phyloP scores from a whole-genome alignment of 495 filamentous ascomycete genomes.

The Annulohypoxylon nitens region DNA sequence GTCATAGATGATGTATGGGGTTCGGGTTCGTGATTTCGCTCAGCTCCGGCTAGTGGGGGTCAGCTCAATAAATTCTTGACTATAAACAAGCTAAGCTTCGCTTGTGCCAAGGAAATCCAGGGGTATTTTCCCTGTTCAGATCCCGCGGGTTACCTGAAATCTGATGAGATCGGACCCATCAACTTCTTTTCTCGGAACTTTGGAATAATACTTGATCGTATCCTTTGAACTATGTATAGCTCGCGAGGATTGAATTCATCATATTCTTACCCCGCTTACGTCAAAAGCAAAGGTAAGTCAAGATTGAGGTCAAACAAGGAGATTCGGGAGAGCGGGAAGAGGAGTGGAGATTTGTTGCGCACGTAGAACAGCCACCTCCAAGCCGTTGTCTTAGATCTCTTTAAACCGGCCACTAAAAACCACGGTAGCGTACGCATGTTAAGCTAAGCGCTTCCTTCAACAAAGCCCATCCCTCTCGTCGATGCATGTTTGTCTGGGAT shows the following conservation, averaged over 20 bases:
- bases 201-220: slow-evolving; percentile 1
- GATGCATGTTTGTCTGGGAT: not conserved
- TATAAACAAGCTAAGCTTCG: slow-evolving; percentile 25
- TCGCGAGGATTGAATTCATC: not conserved
- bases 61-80: slow-evolving; percentile 23
- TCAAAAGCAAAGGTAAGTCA: slow-evolving; percentile 22
- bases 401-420: slow-evolving; percentile 20
- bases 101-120: slow-evolving; percentile 39
- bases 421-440: slow-evolving; percentile 21
- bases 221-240: not conserved
- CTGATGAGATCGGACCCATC: slow-evolving; percentile 16
- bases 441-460: not conserved
- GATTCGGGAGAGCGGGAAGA: slow-evolving; percentile 5
- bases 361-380: slow-evolving; percentile 17
- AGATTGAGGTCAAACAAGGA: slow-evolving; percentile 1
- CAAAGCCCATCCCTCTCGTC: slow-evolving; percentile 3
- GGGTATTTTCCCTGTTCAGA: slow-evolving; percentile 21
- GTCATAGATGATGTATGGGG: slow-evolving; percentile 41
- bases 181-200: not conserved
- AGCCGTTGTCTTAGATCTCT: slow-evolving; percentile 9
- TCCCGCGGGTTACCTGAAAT: slow-evolving; percentile 31
- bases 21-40: slow-evolving; percentile 17
- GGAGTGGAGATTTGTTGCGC: not conserved
- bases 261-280: slow-evolving; percentile 24
- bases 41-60: slow-evolving; percentile 25